phyloP scores from a whole-genome alignment of 23 red algal genomes.

The Gracilaria caudata region DNA sequence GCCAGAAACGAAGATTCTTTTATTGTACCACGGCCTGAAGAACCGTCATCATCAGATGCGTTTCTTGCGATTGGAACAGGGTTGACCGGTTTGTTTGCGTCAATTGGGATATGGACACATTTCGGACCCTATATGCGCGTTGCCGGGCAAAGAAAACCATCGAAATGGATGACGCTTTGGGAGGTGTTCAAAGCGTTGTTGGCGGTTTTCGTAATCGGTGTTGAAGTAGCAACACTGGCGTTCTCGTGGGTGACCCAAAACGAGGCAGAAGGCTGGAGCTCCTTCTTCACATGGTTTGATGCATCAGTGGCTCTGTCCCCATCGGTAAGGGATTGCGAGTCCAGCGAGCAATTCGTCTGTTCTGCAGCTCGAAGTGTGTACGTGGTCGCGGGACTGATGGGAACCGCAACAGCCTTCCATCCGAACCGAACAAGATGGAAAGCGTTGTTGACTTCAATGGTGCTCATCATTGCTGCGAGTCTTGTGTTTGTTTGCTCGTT shows the following conservation, averaged over 20 bases:
- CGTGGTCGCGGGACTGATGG: not conserved
- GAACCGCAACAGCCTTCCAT: not conserved
- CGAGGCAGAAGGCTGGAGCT: not conserved
- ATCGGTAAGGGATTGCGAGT: not conserved
- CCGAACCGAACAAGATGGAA: not conserved
- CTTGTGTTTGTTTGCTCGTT: not conserved
- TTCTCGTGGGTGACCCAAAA: not conserved
- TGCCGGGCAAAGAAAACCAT: not conserved
- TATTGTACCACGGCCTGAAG: not conserved
- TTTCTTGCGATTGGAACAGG: not conserved
- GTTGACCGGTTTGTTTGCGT: not conserved
- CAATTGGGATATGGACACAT: not conserved
- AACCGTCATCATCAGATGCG: conserved; percentile 5
- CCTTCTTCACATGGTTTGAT: conserved; percentile 8
- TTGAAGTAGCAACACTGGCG: not conserved
- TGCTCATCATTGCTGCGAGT: not conserved
- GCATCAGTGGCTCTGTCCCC: not conserved
- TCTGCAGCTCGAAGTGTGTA: not conserved
- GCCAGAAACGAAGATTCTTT: not conserved
- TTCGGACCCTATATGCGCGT: not conserved
- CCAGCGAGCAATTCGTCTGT: not conserved
- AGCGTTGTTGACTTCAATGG: not conserved
- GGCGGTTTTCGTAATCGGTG: not conserved
- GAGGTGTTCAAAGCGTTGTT: not conserved
- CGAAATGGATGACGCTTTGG: not conserved